Evolutionary conservation across 257 asterid species (phyloP).

Genomic region (Plectranthus barbatus): DNA sequence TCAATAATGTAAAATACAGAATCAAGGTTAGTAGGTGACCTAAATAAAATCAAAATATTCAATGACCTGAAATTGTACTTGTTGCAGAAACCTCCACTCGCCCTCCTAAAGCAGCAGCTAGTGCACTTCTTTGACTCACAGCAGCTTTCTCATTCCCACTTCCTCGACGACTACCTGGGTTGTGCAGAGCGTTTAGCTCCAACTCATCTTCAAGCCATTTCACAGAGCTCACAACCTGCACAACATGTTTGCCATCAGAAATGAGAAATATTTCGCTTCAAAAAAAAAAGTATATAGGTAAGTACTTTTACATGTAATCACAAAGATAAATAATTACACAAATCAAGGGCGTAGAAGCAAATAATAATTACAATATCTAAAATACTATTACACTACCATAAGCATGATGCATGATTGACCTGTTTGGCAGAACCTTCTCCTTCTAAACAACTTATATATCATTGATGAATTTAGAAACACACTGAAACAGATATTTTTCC

Average conservation of each 20-base stretch:
- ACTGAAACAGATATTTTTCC: neutral
- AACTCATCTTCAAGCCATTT: slow-evolving; percentile 99
- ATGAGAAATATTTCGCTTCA: neutral
- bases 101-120: slow-evolving; percentile 94
- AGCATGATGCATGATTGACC: neutral
- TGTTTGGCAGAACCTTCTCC: neutral
- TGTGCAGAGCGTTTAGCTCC: slow-evolving; percentile 98
- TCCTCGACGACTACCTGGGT: slow-evolving; percentile 92
- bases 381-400: neutral
- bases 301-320: neutral
- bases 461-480: neutral
- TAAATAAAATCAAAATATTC: neutral
- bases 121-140: slow-evolving; percentile 86
- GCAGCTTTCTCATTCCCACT: slow-evolving; percentile 97
- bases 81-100: slow-evolving; percentile 88
- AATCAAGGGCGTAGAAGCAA: neutral
- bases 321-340: neutral
- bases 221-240: slow-evolving; percentile 97
- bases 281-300: neutral
- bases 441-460: neutral
- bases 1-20: slow-evolving; percentile 11
- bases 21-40: neutral
- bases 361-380: slow-evolving; percentile 1
- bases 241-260: slow-evolving; percentile 15
- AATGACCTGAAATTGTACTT: slow-evolving; percentile 81